These are phyloP conservation scores for Spathaspora hagerdaliae DNA, from an alignment of 805 yeast species.

Conservation along the genomic window DNA sequence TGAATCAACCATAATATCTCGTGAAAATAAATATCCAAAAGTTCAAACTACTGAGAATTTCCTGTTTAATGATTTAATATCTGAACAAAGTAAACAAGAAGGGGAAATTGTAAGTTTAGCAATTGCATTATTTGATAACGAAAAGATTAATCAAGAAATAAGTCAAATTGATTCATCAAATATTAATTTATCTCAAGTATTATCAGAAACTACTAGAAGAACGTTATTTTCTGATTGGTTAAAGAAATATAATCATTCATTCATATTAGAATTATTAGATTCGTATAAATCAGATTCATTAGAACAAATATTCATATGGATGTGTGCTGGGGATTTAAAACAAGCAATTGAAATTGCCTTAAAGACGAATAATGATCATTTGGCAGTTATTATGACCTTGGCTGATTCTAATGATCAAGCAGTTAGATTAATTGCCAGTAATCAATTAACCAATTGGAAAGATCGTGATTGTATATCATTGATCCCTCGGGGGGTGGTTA, in stretches of 20 bases:
- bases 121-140: constrained; percentile 48
- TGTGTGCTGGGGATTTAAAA: constrained; percentile 54
- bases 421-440: constrained; percentile 50
- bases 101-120: constrained; percentile 50
- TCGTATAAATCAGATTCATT: constrained; percentile 33
- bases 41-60: constrained; percentile 8
- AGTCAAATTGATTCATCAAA: background rate
- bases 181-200: background rate
- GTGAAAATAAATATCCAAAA: constrained; percentile 26
- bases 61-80: constrained; percentile 17
- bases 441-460: constrained; percentile 68
- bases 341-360: constrained; percentile 63
- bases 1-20: constrained; percentile 15
- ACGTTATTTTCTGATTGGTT: constrained; percentile 56
- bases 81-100: constrained; percentile 17
- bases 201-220: constrained; percentile 17
- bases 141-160: background rate
- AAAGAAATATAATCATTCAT: constrained; percentile 35
- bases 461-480: constrained; percentile 22
- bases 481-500: constrained; percentile 53
- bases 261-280: constrained; percentile 23
- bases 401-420: constrained; percentile 66
- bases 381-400: constrained; percentile 65
- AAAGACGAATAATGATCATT: constrained; percentile 59
- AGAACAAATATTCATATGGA: constrained; percentile 46